Percentiles rank a stretch among this genome's conserved stretches.
Evolutionary conservation across 1,284 basidiomycete species (phyloP).

Genomic region (Phlebopus sp.): DNA sequence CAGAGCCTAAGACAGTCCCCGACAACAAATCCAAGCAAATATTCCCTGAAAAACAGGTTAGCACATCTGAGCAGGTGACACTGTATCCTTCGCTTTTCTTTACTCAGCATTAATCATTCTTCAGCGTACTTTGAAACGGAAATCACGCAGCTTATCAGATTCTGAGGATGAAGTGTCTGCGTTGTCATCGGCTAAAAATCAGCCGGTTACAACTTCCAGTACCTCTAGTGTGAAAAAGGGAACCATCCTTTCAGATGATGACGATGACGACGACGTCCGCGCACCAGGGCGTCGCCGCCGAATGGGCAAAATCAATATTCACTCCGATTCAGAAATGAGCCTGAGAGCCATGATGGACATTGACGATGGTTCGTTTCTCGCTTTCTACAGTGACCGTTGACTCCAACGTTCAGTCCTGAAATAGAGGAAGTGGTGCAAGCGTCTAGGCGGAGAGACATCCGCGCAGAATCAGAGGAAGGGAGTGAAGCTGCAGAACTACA

Average conservation of each 20-base stretch:
- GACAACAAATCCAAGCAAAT: conserved; percentile 1
- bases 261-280: conserved; percentile 32
- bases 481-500: conserved; percentile 7
- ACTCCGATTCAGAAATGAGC: conserved; percentile 39
- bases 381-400: neutral
- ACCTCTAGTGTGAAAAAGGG: conserved; percentile 40
- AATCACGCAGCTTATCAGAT: conserved; percentile 43
- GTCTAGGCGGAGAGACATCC: conserved; percentile 21
- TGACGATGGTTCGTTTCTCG: conserved; percentile 54
- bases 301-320: conserved; percentile 14
- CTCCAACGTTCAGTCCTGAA: neutral
- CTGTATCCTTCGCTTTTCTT: neutral
- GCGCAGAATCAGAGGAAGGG: conserved; percentile 18
- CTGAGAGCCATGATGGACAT: conserved; percentile 71
- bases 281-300: conserved; percentile 19
- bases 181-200: conserved; percentile 7
- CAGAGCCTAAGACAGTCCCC: conserved; percentile 7
- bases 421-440: conserved; percentile 49
- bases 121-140: conserved; percentile 60
- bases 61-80: conserved; percentile 12
- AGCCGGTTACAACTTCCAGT: conserved; percentile 19
- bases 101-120: conserved; percentile 11
- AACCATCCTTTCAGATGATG: conserved; percentile 57
- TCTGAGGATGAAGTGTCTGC: conserved; percentile 45
- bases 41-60: neutral